These are phyloP conservation scores for Bolboschoenoplectus hybrid DNA, from an alignment of 202 grass and related monocot species.

Conservation along the genomic window DNA sequence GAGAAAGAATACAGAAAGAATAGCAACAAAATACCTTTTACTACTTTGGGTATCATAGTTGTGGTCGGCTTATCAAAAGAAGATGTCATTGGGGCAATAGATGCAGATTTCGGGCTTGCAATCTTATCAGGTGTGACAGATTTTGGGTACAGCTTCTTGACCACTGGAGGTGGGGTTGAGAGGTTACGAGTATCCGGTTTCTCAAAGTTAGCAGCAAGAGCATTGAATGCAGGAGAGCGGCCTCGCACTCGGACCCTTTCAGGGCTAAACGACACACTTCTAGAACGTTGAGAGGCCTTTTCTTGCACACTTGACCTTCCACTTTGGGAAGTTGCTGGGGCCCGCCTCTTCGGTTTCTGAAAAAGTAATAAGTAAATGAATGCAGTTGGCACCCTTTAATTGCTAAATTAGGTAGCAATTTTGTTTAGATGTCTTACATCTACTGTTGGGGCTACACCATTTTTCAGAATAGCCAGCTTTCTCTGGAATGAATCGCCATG, in stretches of 20 bases:
- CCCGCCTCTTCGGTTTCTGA: constrained; percentile 86
- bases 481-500: constrained; percentile 98
- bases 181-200: constrained; percentile 77
- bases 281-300: constrained; percentile 78
- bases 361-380: constrained; percentile 32
- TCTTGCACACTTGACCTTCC: constrained; percentile 54
- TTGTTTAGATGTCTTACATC: constrained; percentile 61
- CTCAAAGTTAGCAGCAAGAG: constrained; percentile 88
- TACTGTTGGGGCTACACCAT: constrained; percentile 49
- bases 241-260: constrained; percentile 80
- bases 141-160: constrained; percentile 86
- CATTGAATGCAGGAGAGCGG: constrained; percentile 81
- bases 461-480: constrained; percentile 80
- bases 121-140: constrained; percentile 58
- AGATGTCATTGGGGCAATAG: constrained; percentile 56
- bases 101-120: constrained; percentile 46
- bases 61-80: constrained; percentile 62
- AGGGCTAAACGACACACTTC: constrained; percentile 97
- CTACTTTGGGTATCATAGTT: constrained; percentile 70
- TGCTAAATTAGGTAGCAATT: constrained; percentile 20
- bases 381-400: constrained; percentile 23
- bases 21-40: constrained; percentile 57
- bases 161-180: constrained; percentile 87
- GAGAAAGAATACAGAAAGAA: background rate
- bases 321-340: constrained; percentile 46